These are phyloP conservation scores for Esteya vermicola DNA, from an alignment of 2,329 filamentous ascomycete genomes.

Conservation along the genomic window DNA sequence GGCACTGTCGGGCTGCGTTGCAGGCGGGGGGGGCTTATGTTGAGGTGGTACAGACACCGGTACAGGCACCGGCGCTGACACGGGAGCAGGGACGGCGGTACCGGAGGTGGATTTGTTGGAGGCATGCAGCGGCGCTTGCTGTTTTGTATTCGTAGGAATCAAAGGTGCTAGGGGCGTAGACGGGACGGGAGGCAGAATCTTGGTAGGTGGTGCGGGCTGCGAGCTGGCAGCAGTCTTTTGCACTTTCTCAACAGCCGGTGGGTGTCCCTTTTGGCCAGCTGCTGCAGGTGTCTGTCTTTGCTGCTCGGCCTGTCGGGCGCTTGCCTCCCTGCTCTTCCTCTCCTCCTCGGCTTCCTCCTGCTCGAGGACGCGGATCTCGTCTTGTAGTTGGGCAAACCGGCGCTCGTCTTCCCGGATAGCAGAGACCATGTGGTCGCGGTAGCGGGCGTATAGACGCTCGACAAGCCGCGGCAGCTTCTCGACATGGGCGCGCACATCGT, in stretches of 20 bases:
- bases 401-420: constrained; percentile 64
- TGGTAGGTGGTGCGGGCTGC: too few species aligned
- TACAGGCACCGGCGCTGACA: too few species aligned
- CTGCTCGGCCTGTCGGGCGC: constrained; percentile 1
- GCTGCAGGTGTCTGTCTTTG: constrained; percentile 1
- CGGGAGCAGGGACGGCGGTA: too few species aligned
- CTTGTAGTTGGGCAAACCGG: constrained; percentile 45
- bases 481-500: constrained; percentile 51
- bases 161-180: not conserved
- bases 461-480: constrained; percentile 59
- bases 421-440: constrained; percentile 53
- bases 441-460: constrained; percentile 59
- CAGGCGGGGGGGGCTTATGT: not conserved
- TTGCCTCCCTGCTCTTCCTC: not conserved
- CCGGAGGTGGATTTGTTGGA: not conserved
- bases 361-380: constrained; percentile 56
- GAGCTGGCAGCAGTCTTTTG: not conserved
- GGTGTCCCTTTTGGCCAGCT: not conserved
- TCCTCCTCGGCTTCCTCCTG: constrained; percentile 16
- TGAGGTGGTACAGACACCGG: too few species aligned
- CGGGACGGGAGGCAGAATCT: too few species aligned
- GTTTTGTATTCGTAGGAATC: too few species aligned
- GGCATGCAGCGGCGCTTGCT: not conserved
- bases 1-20: too few species aligned
- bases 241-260: too few species aligned